Evolutionary conservation across 495 filamentous ascomycete species (phyloP).

Genomic region (Xylaria scruposa): DNA sequence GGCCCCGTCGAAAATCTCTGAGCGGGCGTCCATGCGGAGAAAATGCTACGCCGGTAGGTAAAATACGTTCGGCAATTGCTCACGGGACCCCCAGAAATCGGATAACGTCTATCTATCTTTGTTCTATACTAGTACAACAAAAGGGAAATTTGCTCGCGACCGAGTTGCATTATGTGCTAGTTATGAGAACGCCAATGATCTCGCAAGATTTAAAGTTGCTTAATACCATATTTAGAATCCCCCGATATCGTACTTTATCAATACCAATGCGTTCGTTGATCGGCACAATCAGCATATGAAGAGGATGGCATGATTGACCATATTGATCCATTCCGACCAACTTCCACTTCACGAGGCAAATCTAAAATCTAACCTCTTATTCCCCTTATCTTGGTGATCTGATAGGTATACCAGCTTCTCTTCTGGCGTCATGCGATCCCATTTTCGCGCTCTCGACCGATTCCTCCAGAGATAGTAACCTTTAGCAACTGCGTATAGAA

Average conservation of each 20-base stretch:
- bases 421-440: conserved; percentile 65
- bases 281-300: neutral
- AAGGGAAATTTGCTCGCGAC: neutral
- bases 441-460: conserved; percentile 40
- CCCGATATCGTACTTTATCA: neutral
- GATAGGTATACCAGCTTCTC: conserved; percentile 69
- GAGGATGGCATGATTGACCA: neutral
- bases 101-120: neutral
- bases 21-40: neutral
- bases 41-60: neutral
- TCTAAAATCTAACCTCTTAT: conserved; percentile 70
- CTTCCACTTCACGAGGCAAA: conserved; percentile 47
- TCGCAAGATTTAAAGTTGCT: neutral
- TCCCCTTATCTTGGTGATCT: conserved; percentile 70
- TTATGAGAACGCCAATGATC: neutral
- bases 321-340: neutral
- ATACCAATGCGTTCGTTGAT: neutral
- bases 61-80: conserved; percentile 8
- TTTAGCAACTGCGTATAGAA: conserved; percentile 63
- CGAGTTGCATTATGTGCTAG: neutral
- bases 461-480: conserved; percentile 70
- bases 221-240: neutral
- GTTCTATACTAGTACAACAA: neutral
- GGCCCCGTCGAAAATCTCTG: neutral
- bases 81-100: neutral